phyloP scores from a whole-genome alignment of 129 eudicot species.

The Gnaphalium uliginosum region DNA sequence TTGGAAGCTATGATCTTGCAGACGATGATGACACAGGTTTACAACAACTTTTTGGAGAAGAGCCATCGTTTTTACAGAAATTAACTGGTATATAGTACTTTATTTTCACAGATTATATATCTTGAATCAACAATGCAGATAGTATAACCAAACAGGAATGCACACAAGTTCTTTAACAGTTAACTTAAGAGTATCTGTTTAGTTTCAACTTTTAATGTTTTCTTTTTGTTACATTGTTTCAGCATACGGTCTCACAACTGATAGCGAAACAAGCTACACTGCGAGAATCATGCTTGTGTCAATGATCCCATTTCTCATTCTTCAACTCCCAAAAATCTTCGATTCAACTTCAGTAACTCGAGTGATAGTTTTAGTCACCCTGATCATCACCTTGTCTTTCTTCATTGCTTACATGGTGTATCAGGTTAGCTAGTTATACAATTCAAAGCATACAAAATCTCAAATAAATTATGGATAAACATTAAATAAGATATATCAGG shows the following conservation, averaged over 20 bases:
- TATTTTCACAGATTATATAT: slow-evolving; percentile 16
- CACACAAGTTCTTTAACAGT: background rate
- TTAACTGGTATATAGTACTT: slow-evolving; percentile 25
- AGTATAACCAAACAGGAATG: slow-evolving; percentile 4
- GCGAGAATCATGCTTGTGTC: slow-evolving; percentile 56
- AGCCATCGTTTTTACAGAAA: slow-evolving; percentile 23
- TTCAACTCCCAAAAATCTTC: slow-evolving; percentile 45
- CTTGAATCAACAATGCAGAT: slow-evolving; percentile 18
- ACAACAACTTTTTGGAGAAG: slow-evolving; percentile 20
- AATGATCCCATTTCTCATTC: slow-evolving; percentile 54
- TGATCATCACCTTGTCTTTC: slow-evolving; percentile 44
- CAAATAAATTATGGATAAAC: background rate
- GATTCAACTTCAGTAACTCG: slow-evolving; percentile 25
- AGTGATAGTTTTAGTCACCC: slow-evolving; percentile 41
- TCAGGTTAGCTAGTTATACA: slow-evolving; percentile 43
- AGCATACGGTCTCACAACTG: slow-evolving; percentile 50
- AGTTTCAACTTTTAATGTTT: background rate
- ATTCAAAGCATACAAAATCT: background rate
- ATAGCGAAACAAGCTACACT: slow-evolving; percentile 51
- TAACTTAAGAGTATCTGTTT: background rate
- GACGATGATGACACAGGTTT: slow-evolving; percentile 30
- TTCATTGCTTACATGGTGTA: slow-evolving; percentile 37
- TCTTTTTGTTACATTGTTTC: slow-evolving; percentile 4
- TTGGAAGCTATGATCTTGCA: slow-evolving; percentile 61
- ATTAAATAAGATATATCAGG: background rate